Base-by-base conservation (phyloP, 345 rosid genomes). In the Bruguiera sexangula region DNA sequence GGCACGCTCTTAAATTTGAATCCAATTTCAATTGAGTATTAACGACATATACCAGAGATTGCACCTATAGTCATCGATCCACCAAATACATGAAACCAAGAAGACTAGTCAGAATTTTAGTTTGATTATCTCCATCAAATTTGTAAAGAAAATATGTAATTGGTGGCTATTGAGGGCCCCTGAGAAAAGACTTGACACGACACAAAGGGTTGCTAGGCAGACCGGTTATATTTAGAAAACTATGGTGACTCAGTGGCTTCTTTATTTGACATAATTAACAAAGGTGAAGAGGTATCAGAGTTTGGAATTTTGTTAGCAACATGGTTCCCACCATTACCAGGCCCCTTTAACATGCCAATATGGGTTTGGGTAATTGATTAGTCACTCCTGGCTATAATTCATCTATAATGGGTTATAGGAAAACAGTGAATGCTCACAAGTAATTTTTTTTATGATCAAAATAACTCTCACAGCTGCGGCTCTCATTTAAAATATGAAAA, bases 251-350 rank as follows among this genome's bases (percentile, higher is more conserved):
- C 39, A 56, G 63, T 51, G 60, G 24, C 46, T 43, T 65, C 50
- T 60, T 72, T 20, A 50, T 57, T 56, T 68, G 74, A 54, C 68
- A n/a, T 57, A 29, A 37, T 8, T 5, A 29, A 56, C 48, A 71
- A 77, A 36, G 71, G 46, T 31, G 21, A 37, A 29, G 56, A 52
- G n/a, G 48, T 24, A 55, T 65, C n/a, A 69, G 76, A 60, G 32
- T 73, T 68, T 77, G 73, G 74, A 66, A 1, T 66, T 76, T 79
- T 69, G 69, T 69, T 69, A 32, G 75, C 76, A 70, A 68, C 39
- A 11, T 55, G 74, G 75, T 8, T 67, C 68, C 81, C 82, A 68
- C 77, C 75, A 75, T 37, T 56, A 70, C 52, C 22, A 6, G 48
- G 16, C 48, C 19, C 51, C 30, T 18, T n/a, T 63, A 65, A 68